A percentile compares a stretch with the other conserved stretches of the same genome.
Evolutionary conservation across 306 rosid species (phyloP).

Genomic region (Purshia tridentata): DNA sequence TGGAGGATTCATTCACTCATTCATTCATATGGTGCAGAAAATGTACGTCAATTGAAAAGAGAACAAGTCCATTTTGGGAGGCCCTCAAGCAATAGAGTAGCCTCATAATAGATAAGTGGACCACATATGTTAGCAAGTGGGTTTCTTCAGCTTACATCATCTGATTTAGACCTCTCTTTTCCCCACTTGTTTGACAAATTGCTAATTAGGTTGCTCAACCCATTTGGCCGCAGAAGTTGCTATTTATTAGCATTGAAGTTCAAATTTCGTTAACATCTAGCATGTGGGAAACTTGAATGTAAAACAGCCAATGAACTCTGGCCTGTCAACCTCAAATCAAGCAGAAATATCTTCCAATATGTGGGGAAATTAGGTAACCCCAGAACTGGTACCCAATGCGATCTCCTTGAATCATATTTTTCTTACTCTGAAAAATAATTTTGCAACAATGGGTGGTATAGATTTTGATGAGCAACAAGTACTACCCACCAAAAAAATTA

Average conservation of each 20-base stretch:
- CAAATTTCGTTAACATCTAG: background rate
- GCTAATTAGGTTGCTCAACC: constrained; percentile 18
- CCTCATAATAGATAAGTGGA: constrained; percentile 44
- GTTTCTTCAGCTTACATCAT: constrained; percentile 15
- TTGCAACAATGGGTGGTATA: background rate
- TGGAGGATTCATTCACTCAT: background rate
- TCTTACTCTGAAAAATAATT: no score
- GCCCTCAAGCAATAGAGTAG: constrained; percentile 30
- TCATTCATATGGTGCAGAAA: background rate
- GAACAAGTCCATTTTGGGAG: constrained; percentile 26
- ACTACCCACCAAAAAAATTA: background rate
- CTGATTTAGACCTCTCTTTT: constrained; percentile 23
- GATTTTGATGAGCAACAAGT: background rate
- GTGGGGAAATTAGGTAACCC: constrained; percentile 1
- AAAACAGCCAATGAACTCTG: constrained; percentile 12
- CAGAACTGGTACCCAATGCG: background rate
- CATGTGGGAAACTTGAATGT: constrained; percentile 6
- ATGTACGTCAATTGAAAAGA: constrained; percentile 18
- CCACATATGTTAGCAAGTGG: constrained; percentile 22
- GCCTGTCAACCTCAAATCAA: constrained; percentile 1
- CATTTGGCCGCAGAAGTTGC: background rate
- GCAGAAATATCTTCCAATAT: constrained; percentile 4
- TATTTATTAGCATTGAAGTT: background rate
- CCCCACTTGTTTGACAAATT: constrained; percentile 13
- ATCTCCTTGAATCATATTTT: no score